Base-by-base conservation (phyloP, 345 rosid genomes). In the Physaria fendleri region DNA sequence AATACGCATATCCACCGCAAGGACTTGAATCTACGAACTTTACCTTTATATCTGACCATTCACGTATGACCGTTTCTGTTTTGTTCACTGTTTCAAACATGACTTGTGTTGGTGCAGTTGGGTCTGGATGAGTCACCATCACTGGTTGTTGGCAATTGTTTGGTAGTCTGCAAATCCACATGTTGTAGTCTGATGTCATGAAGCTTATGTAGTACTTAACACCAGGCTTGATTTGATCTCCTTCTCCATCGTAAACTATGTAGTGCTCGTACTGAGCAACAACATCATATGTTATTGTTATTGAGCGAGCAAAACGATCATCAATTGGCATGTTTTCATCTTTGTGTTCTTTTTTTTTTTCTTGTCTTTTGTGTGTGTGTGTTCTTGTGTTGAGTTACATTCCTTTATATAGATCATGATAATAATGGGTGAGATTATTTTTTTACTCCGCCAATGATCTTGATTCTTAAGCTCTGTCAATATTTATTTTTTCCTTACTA, bases 141-240 rank as follows among this genome's bases (percentile, higher is more conserved):
- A 63, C 33, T 25, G 68, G 68, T 41, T 52, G 68, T 52, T 63
- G 59, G 7, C 68, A 63, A 21, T 51, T 4, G 13, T 14, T 30
- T 24, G 41, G 20, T 52, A 21, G 21, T 16, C 68, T 33, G 4
- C 59, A 63, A 30, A 63, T 63, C 68, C 68, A 63, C 51, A 63
- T 51, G 11, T 16, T 34, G 43, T 63, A 63, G 1, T 52, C 68
- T 0, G 27, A 21, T 0, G 68, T 51, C 68, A 63, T 63, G 43
- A 29, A 63, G 51, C 68, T 63, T 42, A 64, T 35, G 52, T n/a
- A 53, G n/a, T 64, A 64, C 0, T 60, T 60, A 41, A 53, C 60
- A 11, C 53, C 53, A 11, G 68, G 13, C 43, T 41, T 52, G 0
- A 64, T 1, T 10, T 51, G 10, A 0, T 53, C 35, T 21, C 44